Evolutionary conservation across 2,329 filamentous ascomycete species (phyloP), one percentile per base, ranked within the genome.

Genomic region (Aspergillus floridensis): DNA sequence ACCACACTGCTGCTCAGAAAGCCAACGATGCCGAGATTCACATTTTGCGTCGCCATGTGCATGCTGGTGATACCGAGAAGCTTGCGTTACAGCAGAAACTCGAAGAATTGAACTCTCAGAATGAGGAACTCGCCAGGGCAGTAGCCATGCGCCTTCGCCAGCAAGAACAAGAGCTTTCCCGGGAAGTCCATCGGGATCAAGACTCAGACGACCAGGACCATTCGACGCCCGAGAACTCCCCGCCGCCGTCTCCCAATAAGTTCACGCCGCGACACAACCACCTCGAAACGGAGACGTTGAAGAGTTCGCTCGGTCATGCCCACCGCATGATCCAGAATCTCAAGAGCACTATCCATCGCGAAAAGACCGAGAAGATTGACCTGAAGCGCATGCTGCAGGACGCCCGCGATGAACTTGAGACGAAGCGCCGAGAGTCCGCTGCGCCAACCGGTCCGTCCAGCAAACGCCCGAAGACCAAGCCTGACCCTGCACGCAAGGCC

Each of bases 311-410:
- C 29, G 89, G 92, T 66, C 95, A 99, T 74, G 93, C 95, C 44
- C 95, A 98, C 74, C 87, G 93, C 59, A 97, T 96, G 78, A 97
- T 99, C 60, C 93, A 98, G 74, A 96, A 92, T 69, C 85, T 98
- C 67, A 92, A 96, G 76, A 92, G 90, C 74, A 96, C 93, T 69
- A 90, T 98, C 50, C 93, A 99, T 75, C 90, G 95, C 35, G 95
- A 99, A 76, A 99, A 98, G 86, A 97, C 93, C 0, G 95, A 99
- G 76, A 99, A 97, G 81, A 85, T 98, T 29, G 95, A 99, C 76
- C 85, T 98, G 56, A 93, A 92, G 77, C 90, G 93, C 60, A 91
- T 99, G 84, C 85, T 98, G 31, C 93, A 98, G 77, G 95, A 99
- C 70, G 89, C 93, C 24, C 88, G 93, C 38, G 95, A 99, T 72